These are phyloP conservation scores for Didymella pinodella DNA, from an alignment of 2,329 filamentous ascomycete genomes.

Conservation along the genomic window DNA sequence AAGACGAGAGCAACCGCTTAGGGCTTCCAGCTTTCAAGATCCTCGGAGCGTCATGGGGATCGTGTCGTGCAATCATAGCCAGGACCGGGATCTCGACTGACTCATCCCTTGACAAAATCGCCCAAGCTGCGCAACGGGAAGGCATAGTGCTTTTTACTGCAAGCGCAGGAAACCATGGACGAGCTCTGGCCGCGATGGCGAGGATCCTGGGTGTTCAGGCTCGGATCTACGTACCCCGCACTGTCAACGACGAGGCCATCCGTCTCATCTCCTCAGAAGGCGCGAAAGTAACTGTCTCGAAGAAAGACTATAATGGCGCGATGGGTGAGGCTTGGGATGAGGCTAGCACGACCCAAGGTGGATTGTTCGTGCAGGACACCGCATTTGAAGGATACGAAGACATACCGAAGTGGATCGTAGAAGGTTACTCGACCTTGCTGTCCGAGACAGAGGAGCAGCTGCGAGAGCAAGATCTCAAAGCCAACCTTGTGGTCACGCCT, in stretches of 20 bases:
- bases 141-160: constrained; percentile 65
- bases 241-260: constrained; percentile 64
- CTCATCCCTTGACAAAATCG: constrained; percentile 57
- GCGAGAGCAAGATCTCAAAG: constrained; percentile 43
- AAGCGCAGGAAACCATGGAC: constrained; percentile 80
- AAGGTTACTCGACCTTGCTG: constrained; percentile 79
- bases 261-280: constrained; percentile 68
- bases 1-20: constrained; percentile 74
- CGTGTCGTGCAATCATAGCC: constrained; percentile 65
- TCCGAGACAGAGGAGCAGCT: constrained; percentile 71
- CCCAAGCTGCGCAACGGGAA: constrained; percentile 29
- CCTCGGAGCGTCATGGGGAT: constrained; percentile 76
- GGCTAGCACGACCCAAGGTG: constrained; percentile 47
- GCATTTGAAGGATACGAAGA: constrained; percentile 71
- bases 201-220: constrained; percentile 63
- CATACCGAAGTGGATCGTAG: constrained; percentile 76
- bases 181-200: constrained; percentile 75
- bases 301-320: constrained; percentile 70
- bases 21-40: constrained; percentile 81
- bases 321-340: constrained; percentile 60
- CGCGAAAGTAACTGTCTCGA: constrained; percentile 63
- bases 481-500: constrained; percentile 66
- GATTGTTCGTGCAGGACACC: constrained; percentile 73
- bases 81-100: constrained; percentile 54
- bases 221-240: constrained; percentile 69